These are phyloP conservation scores for Leccinum fuscescens DNA, from an alignment of 1,284 basidiomycete species.

Conservation along the genomic window DNA sequence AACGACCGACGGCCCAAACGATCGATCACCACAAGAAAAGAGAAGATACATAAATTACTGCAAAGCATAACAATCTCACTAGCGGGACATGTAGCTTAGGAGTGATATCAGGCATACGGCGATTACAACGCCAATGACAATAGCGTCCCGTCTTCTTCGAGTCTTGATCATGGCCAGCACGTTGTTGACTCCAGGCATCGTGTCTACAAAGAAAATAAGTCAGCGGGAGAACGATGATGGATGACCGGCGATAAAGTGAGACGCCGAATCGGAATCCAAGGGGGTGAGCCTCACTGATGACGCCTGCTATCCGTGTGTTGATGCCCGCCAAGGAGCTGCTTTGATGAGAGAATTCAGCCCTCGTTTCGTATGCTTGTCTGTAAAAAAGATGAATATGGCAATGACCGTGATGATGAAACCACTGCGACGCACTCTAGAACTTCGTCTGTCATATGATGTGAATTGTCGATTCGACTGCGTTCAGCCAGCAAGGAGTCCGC, in stretches of 20 bases:
- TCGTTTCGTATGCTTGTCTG: slow-evolving; percentile 97
- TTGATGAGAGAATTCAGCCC: slow-evolving; percentile 92
- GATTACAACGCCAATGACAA: slow-evolving; percentile 86
- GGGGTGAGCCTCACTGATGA: slow-evolving; percentile 60
- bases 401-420: slow-evolving; percentile 3
- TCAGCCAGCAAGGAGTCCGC: slow-evolving; percentile 88
- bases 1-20: not conserved
- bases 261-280: not conserved
- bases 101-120: slow-evolving; percentile 82
- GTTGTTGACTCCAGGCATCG: slow-evolving; percentile 92
- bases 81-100: slow-evolving; percentile 72
- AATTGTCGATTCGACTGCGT: slow-evolving; percentile 86
- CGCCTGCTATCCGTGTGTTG: slow-evolving; percentile 79
- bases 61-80: slow-evolving; percentile 13
- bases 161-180: slow-evolving; percentile 91
- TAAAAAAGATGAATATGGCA: slow-evolving; percentile 10
- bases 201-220: slow-evolving; percentile 45
- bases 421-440: slow-evolving; percentile 72
- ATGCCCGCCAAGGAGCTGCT: slow-evolving; percentile 73
- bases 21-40: not conserved
- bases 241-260: not conserved
- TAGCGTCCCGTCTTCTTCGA: slow-evolving; percentile 83
- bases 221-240: not conserved
- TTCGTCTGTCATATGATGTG: slow-evolving; percentile 93
- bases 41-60: slow-evolving; percentile 1